Conservation (phyloP, 106 monocot genomes). For the Dioscorea alata region DNA sequence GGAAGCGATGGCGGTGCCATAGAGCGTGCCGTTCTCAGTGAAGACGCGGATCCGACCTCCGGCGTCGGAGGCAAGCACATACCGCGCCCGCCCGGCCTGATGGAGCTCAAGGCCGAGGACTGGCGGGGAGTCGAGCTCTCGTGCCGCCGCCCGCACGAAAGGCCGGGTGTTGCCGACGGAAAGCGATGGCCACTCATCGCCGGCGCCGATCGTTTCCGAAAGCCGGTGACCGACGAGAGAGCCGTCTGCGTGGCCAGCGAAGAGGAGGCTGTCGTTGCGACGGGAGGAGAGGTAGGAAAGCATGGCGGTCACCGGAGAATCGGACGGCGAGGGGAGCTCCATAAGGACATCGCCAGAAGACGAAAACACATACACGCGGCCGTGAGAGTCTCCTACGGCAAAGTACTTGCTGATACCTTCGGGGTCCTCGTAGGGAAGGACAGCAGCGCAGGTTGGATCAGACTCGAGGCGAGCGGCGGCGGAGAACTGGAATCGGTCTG, state of each 20-base stretch:
- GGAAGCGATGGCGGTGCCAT: slow-evolving; percentile 57
- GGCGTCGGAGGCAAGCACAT: slow-evolving; percentile 49
- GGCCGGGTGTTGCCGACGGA: slow-evolving; percentile 23
- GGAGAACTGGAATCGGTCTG: slow-evolving; percentile 61
- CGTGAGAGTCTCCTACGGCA: slow-evolving; percentile 65
- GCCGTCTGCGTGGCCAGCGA: slow-evolving; percentile 73
- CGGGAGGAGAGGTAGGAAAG: slow-evolving; percentile 41
- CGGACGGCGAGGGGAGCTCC: slow-evolving; percentile 41
- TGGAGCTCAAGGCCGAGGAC: slow-evolving; percentile 53
- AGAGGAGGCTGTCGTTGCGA: slow-evolving; percentile 70
- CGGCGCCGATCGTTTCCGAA: slow-evolving; percentile 34
- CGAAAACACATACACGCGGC: slow-evolving; percentile 54
- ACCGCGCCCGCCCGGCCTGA: slow-evolving; percentile 46
- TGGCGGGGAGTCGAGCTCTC: slow-evolving; percentile 34
- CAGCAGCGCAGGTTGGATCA: slow-evolving; percentile 28
- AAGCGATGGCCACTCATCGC: slow-evolving; percentile 62
- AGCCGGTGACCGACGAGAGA: slow-evolving; percentile 58
- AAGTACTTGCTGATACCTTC: slow-evolving; percentile 73
- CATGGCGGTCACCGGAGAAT: slow-evolving; percentile 59
- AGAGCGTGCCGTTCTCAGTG: slow-evolving; percentile 73
- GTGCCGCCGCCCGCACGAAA: slow-evolving; percentile 32
- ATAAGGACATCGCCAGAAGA: slow-evolving; percentile 59
- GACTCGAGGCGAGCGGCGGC: slow-evolving; percentile 53
- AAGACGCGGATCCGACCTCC: slow-evolving; percentile 70
- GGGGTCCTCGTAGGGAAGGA: slow-evolving; percentile 61